Conservation (phyloP, 202 grass and related monocot species). For the Elaeis oleifera region DNA sequence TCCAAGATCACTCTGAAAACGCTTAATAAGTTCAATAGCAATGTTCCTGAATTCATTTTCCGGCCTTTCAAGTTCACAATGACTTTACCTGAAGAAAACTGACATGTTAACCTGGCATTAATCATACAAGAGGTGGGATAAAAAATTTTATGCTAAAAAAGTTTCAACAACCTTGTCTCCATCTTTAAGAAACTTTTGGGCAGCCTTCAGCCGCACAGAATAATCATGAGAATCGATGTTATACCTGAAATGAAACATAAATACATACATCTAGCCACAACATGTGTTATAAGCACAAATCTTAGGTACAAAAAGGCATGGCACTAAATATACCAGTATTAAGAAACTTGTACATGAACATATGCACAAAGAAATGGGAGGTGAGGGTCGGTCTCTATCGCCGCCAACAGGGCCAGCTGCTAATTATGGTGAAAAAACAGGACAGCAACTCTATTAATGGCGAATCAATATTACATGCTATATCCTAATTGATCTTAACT, state of each 20-base stretch:
- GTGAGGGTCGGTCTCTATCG: no score
- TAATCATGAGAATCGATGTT: constrained; percentile 90
- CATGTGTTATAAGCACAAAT: no score
- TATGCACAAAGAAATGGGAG: no score
- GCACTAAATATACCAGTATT: no score
- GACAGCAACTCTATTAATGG: no score
- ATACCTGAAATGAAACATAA: constrained; percentile 52
- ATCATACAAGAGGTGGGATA: constrained; percentile 7
- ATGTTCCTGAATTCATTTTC: constrained; percentile 78
- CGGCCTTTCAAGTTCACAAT: constrained; percentile 88
- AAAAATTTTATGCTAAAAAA: constrained; percentile 4
- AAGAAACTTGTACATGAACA: no score
- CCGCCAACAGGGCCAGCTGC: no score
- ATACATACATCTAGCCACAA: constrained; percentile 10
- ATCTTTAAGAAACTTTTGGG: constrained; percentile 87
- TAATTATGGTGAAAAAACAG: no score
- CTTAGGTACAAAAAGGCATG: no score
- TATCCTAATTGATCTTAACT: no score
- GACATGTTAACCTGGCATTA: neutral
- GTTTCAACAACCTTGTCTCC: constrained; percentile 65
- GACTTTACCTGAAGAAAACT: constrained; percentile 63
- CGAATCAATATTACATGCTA: no score
- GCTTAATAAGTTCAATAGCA: constrained; percentile 71
- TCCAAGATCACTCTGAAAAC: constrained; percentile 83
- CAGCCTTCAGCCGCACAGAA: constrained; percentile 65